Evolutionary conservation across 805 yeast species (phyloP).

Genomic region (Teunomyces gatunensis): DNA sequence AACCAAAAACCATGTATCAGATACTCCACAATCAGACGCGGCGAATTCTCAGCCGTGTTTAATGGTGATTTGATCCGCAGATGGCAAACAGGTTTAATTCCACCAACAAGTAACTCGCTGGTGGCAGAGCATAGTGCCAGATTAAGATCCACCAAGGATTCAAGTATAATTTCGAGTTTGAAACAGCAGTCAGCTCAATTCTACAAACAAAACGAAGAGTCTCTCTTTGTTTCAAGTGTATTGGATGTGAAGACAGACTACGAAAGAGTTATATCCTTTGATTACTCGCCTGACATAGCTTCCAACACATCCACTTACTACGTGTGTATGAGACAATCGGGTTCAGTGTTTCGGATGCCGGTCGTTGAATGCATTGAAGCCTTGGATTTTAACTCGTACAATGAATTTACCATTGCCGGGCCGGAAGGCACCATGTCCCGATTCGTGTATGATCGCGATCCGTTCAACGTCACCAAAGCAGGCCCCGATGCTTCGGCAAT

Average conservation of each 20-base stretch:
- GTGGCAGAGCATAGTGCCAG: not conserved
- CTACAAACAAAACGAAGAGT: constrained; percentile 46
- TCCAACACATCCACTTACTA: constrained; percentile 58
- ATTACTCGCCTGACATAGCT: constrained; percentile 60
- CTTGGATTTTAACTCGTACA: constrained; percentile 63
- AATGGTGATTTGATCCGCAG: constrained; percentile 75
- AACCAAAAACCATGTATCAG: constrained; percentile 64
- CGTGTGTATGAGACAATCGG: constrained; percentile 88
- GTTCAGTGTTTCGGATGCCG: constrained; percentile 79
- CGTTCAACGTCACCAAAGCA: not conserved
- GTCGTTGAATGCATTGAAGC: constrained; percentile 65
- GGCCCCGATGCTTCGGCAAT: not conserved
- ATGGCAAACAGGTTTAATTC: constrained; percentile 71
- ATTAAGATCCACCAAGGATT: constrained; percentile 6
- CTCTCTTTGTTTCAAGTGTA: constrained; percentile 72
- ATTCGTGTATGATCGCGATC: constrained; percentile 30
- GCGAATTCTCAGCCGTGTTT: constrained; percentile 77
- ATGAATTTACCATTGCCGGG: constrained; percentile 62
- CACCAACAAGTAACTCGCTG: constrained; percentile 18
- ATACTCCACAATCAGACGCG: constrained; percentile 60
- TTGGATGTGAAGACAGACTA: constrained; percentile 70
- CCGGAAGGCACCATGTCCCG: constrained; percentile 52
- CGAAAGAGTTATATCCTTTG: constrained; percentile 83
- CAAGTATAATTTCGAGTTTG: constrained; percentile 19
- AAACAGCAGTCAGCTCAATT: constrained; percentile 37